phyloP scores from a whole-genome alignment of 2,329 filamentous ascomycete genomes.

The Thielaviopsis ethacetica region DNA sequence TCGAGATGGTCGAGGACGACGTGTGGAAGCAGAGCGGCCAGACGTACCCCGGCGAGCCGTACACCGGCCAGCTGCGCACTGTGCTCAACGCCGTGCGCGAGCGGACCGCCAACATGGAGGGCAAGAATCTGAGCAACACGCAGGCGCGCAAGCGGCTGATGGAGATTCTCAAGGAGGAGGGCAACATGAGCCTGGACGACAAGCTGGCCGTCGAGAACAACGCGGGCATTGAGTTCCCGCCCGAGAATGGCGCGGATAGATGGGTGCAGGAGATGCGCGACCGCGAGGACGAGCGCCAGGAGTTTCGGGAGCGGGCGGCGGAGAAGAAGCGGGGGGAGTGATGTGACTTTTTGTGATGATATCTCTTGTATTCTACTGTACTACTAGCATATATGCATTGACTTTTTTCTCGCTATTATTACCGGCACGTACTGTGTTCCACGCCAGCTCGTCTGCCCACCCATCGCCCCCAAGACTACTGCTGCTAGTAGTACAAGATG shows the following conservation, averaged over 20 bases:
- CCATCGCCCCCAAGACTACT: background rate
- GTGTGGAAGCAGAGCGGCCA: slow-evolving; percentile 32
- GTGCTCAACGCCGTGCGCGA: slow-evolving; percentile 24
- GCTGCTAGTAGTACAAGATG: slow-evolving; percentile 33
- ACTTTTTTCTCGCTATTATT: background rate
- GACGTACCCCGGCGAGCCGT: slow-evolving; percentile 36
- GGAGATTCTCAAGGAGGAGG: slow-evolving; percentile 13
- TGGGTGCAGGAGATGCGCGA: slow-evolving; percentile 1
- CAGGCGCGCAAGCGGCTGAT: slow-evolving; percentile 18
- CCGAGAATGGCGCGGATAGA: slow-evolving; percentile 8
- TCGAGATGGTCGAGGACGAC: slow-evolving; percentile 41
- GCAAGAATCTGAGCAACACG: slow-evolving; percentile 16
- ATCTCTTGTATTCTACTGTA: background rate
- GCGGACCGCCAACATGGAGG: slow-evolving; percentile 20
- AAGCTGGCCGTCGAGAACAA: slow-evolving; percentile 23
- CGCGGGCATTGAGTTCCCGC: slow-evolving; percentile 24
- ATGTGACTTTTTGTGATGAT: background rate
- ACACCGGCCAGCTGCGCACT: slow-evolving; percentile 30
- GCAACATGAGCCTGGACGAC: slow-evolving; percentile 9
- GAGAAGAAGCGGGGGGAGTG: slow-evolving; percentile 5
- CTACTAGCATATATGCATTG: background rate
- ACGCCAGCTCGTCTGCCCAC: background rate
- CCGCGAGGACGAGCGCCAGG: background rate
- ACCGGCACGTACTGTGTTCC: slow-evolving; percentile 3
- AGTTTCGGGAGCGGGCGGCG: slow-evolving; percentile 13